Evolutionary conservation across 2,329 filamentous ascomycete species (phyloP), one percentile per base, ranked within the genome.

Genomic region (Lomentospora prolificans): DNA sequence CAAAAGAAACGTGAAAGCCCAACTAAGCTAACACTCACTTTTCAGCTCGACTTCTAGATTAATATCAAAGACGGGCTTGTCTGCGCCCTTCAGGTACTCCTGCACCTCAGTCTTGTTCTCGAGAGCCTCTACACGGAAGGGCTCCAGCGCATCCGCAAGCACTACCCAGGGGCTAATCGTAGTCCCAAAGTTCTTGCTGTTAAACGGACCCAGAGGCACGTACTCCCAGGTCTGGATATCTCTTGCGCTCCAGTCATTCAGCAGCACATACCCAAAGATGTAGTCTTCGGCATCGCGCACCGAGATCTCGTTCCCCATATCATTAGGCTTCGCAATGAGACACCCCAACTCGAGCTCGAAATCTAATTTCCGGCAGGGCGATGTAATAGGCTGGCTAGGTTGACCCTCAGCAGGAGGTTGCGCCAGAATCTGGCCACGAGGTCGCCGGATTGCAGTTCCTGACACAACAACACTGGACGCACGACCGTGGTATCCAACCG

Each of bases 401-500:
- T 54, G 33, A n/a, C 39, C 53, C 39, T 55, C 41, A 27, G 25
- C 30, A 3, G 28, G 17, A 10, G 53, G 53, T 25, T 33, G 27
- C 27, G 41, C n/a, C 55, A 74, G 70, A 52, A 76, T 79, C 66
- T 90, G 86, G 2, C 86, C 86, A 54, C 80, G 78, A 0, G 86
- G 87, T 48, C 87, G 75, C 17, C 76, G 74, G 52, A 90, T 78
- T 0, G 79, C 76, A 1, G 86, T 87, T 7, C 84, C 85, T 0
- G 84, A 87, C 14, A 85, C 73, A 1, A 89, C 82, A 3, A 89
- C 77, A 2, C 82, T 86, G 1, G 83, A 86, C 3, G 86, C 83
- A 56, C 86, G 79, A 1, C 86, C 84, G 64, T 90, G 86, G 61
- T 90, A 90, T 4, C 80, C 86, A 1, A 90, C 84, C 0, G 86